Evolutionary conservation across 208 protist genomes (phyloP).

Genomic region (Entamoeba invadens): DNA sequence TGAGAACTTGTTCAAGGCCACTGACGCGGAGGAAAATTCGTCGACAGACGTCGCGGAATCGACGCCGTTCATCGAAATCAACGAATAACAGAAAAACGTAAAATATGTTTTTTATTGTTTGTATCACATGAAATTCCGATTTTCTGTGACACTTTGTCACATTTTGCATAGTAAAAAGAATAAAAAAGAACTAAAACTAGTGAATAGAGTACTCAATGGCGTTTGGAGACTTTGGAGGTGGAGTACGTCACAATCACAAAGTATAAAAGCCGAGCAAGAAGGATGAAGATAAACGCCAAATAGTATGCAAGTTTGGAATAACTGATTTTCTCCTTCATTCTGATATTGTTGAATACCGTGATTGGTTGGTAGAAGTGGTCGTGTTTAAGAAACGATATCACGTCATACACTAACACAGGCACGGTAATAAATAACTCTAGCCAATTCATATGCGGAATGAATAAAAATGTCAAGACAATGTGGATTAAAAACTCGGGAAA

Average conservation of each 20-base stretch:
- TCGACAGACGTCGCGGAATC: not conserved
- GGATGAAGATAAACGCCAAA: not conserved
- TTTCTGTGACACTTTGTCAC: no score
- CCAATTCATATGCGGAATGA: not conserved
- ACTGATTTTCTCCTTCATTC: not conserved
- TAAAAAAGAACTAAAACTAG: not conserved
- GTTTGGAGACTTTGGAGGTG: not conserved
- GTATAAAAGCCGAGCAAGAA: not conserved
- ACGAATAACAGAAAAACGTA: not conserved
- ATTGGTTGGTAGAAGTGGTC: not conserved
- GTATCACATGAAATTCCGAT: no score
- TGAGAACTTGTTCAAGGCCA: not conserved
- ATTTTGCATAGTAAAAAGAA: not conserved
- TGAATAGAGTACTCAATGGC: not conserved
- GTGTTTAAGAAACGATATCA: not conserved
- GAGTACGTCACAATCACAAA: not conserved
- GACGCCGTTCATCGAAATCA: not conserved
- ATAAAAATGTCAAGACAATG: not conserved
- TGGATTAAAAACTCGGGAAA: not conserved
- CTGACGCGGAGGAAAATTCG: not conserved
- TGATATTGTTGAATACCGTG: not conserved
- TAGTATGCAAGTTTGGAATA: not conserved
- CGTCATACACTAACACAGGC: not conserved
- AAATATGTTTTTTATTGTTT: no score
- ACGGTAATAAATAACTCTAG: not conserved